Evolutionary conservation across 257 asterid genomes (phyloP), one percentile per base, ranked within the genome.

Genomic region (Solanum piurae): DNA sequence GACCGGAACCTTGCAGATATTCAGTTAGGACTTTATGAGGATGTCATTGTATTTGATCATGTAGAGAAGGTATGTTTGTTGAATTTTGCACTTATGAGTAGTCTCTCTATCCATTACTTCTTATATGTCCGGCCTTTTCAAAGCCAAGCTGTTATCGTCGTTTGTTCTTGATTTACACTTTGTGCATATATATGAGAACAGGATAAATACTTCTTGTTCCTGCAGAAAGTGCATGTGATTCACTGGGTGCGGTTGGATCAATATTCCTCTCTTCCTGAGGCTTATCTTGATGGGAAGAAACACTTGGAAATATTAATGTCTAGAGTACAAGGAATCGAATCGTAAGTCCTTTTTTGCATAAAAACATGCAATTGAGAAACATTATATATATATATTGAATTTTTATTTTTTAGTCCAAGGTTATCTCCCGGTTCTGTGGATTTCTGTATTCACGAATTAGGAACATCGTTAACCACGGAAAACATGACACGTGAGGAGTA

Each of bases 171-270:
- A 76, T 38, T 76, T 76, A 40, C 20, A 46, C 36, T 76, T 77
- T 64, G 14, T 14, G 9, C 84, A 77, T 58, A 58, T 8, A 42
- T 21, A 58, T 21, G 27, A 58, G 25, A 21, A 58, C 5, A 58
- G 4, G 12, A 58, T 58, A 20, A 58, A 8, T 58, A 60, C 69
- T 44, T 79, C 21, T 44, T 85, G 13, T 25, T 58, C 64, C 9
- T 87, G 80, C 83, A 97, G 99, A 97, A 91, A 95, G 96, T 89
- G 12, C 93, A 91, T 85, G 91, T 92, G 88, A 94, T 97, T 87
- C 99, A 97, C 86, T 97, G 99, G 99, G 99, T 97, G 92, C 90
- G 91, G 88, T 72, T 97, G 75, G 98, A 95, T 91, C 90, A 87
- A 52, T 93, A 90, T 84, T 69, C 93, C 72, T 92, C 98, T 80